These are phyloP conservation scores for Leonotis leonurus DNA, from an alignment of 257 asterid species.

Conservation along the genomic window DNA sequence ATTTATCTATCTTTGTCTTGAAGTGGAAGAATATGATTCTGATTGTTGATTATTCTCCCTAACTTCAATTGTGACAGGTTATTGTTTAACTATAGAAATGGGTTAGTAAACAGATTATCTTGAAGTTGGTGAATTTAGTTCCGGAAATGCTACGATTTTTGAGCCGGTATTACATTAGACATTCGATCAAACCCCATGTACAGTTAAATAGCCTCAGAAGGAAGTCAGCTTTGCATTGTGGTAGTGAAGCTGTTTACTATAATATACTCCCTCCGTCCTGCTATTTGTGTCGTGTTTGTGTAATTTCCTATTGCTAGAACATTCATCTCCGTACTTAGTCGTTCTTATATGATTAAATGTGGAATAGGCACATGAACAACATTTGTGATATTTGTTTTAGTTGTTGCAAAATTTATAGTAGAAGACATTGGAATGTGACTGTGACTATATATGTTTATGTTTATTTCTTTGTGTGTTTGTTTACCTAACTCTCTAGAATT, in stretches of 20 bases:
- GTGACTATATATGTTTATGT: no score
- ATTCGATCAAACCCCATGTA: not conserved
- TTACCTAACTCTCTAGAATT: not conserved
- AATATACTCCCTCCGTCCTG: no score
- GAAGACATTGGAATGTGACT: no score
- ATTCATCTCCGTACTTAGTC: not conserved
- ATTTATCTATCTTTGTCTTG: not conserved
- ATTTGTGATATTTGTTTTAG: not conserved
- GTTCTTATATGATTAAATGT: not conserved
- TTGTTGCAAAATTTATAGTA: no score
- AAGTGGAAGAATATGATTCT: slow-evolving; percentile 43
- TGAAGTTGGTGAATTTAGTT: not conserved
- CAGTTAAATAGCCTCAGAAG: no score
- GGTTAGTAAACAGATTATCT: not conserved
- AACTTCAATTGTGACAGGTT: not conserved
- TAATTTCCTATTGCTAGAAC: not conserved
- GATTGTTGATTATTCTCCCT: slow-evolving; percentile 7
- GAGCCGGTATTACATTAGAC: not conserved
- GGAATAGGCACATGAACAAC: not conserved
- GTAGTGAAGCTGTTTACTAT: not conserved
- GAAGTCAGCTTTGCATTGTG: no score
- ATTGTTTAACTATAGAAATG: no score
- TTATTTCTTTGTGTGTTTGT: not conserved
- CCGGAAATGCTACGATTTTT: no score
- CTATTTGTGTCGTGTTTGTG: not conserved